These are phyloP conservation scores for Aspergillus homomorphus DNA, from an alignment of 495 filamentous ascomycete species.

Conservation along the genomic window DNA sequence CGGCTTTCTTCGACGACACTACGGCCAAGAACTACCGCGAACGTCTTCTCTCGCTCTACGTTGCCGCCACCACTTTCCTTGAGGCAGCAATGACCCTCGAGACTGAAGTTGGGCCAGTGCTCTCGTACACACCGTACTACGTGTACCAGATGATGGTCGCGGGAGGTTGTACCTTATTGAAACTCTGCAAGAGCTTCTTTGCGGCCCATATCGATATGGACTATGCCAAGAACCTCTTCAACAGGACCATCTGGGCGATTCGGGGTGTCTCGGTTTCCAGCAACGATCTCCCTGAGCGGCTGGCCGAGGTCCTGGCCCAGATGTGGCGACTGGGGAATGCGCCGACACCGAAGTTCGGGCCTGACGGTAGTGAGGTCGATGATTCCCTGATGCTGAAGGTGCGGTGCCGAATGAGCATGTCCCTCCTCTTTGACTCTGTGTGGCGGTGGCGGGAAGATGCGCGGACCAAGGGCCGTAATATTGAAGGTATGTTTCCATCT, in stretches of 20 bases:
- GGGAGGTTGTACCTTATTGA: slow-evolving; percentile 78
- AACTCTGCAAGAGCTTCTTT: slow-evolving; percentile 82
- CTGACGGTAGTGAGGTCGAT: slow-evolving; percentile 49
- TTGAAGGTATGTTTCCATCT: slow-evolving; percentile 61
- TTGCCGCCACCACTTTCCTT: slow-evolving; percentile 70
- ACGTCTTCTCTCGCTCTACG: slow-evolving; percentile 74
- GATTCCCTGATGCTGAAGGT: slow-evolving; percentile 78
- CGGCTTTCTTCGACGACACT: slow-evolving; percentile 84
- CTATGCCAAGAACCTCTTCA: slow-evolving; percentile 71
- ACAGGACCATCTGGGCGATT: slow-evolving; percentile 71
- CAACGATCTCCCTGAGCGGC: slow-evolving; percentile 81
- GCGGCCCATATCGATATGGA: slow-evolving; percentile 66
- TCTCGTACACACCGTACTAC: slow-evolving; percentile 78
- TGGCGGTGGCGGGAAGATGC: slow-evolving; percentile 92
- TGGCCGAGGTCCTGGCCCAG: slow-evolving; percentile 87
- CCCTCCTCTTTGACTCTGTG: slow-evolving; percentile 84
- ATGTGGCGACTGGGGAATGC: slow-evolving; percentile 78
- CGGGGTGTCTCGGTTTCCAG: slow-evolving; percentile 71
- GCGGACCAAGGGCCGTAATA: slow-evolving; percentile 70
- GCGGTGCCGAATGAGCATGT: slow-evolving; percentile 89
- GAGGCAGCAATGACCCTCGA: slow-evolving; percentile 66
- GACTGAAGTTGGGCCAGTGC: slow-evolving; percentile 44
- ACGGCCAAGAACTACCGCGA: slow-evolving; percentile 69
- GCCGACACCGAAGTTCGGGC: slow-evolving; percentile 29
- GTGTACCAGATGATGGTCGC: slow-evolving; percentile 91